Conservation (phyloP, 768 basidiomycete species). For the Kwoniella shandongensis region DNA sequence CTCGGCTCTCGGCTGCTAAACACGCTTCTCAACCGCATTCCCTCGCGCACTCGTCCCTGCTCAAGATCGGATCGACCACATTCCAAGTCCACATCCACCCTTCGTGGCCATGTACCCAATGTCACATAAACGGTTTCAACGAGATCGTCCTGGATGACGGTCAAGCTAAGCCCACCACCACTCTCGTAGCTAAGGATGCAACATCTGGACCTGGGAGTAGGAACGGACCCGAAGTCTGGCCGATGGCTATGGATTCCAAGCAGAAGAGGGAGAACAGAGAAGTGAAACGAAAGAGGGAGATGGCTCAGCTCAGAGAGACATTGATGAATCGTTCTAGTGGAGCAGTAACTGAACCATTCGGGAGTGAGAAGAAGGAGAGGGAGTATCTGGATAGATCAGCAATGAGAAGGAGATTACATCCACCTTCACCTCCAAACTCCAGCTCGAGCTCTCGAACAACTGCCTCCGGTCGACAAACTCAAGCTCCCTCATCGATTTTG, state of each 20-base stretch:
- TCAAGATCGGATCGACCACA: slow-evolving; percentile 41
- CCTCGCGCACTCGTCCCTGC: slow-evolving; percentile 28
- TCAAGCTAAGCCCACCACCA: not conserved
- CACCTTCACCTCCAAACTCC: slow-evolving; percentile 17
- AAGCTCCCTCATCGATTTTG: not conserved
- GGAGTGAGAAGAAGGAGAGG: not conserved
- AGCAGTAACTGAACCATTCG: not conserved
- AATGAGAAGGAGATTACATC: slow-evolving; percentile 36
- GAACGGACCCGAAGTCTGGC: not conserved
- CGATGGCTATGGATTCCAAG: slow-evolving; percentile 28
- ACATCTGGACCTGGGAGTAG: not conserved
- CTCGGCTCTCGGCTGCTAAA: slow-evolving; percentile 40
- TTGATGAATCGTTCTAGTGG: slow-evolving; percentile 14
- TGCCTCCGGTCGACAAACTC: not conserved
- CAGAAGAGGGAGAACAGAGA: slow-evolving; percentile 36
- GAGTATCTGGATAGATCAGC: slow-evolving; percentile 46
- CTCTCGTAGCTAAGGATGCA: not conserved
- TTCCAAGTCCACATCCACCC: slow-evolving; percentile 45
- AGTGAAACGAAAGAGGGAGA: slow-evolving; percentile 34
- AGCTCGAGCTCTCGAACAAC: not conserved
- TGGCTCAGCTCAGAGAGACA: slow-evolving; percentile 31
- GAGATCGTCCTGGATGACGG: slow-evolving; percentile 42
- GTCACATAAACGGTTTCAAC: slow-evolving; percentile 28
- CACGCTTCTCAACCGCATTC: slow-evolving; percentile 33
- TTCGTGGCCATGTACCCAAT: slow-evolving; percentile 47